These are phyloP conservation scores for Leccinum fibrillosum DNA, from an alignment of 768 basidiomycete genomes.

Conservation along the genomic window DNA sequence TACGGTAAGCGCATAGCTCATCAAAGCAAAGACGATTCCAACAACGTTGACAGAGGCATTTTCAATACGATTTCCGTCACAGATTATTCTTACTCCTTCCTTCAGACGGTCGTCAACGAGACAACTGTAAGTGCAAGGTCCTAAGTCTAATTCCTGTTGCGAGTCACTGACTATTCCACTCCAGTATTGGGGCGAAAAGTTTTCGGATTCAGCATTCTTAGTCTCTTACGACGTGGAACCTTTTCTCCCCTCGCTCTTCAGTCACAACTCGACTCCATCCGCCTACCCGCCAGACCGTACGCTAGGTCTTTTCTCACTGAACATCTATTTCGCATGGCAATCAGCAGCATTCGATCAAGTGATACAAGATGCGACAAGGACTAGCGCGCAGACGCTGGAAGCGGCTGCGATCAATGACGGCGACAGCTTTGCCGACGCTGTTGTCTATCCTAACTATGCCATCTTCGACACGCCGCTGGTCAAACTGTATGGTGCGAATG, in stretches of 20 bases:
- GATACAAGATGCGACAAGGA: constrained; percentile 35
- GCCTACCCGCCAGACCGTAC: too few species aligned
- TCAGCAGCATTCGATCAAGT: too few species aligned
- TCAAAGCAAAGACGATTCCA: not conserved
- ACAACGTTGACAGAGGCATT: not conserved
- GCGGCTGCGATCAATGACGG: constrained; percentile 39
- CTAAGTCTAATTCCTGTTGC: not conserved
- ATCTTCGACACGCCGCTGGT: constrained; percentile 46
- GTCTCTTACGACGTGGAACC: constrained; percentile 39
- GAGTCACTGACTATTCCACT: not conserved
- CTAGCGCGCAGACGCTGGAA: constrained; percentile 37
- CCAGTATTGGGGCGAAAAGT: constrained; percentile 4
- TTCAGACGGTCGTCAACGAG: constrained; percentile 17
- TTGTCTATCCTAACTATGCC: constrained; percentile 57
- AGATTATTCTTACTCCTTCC: constrained; percentile 4
- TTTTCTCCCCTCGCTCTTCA: constrained; percentile 34
- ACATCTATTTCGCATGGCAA: too few species aligned
- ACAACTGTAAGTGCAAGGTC: constrained; percentile 1
- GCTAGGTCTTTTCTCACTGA: too few species aligned
- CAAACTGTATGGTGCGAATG: constrained; percentile 46
- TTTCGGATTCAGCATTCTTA: not conserved
- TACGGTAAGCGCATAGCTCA: not conserved
- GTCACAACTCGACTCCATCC: too few species aligned
- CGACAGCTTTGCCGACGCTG: constrained; percentile 23
- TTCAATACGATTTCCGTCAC: constrained; percentile 1